Percentiles rank a stretch among this genome's conserved stretches.
phyloP scores from a whole-genome alignment of 1,139 yeast genomes.

The Hemisphaericaspora xylofermentans region DNA sequence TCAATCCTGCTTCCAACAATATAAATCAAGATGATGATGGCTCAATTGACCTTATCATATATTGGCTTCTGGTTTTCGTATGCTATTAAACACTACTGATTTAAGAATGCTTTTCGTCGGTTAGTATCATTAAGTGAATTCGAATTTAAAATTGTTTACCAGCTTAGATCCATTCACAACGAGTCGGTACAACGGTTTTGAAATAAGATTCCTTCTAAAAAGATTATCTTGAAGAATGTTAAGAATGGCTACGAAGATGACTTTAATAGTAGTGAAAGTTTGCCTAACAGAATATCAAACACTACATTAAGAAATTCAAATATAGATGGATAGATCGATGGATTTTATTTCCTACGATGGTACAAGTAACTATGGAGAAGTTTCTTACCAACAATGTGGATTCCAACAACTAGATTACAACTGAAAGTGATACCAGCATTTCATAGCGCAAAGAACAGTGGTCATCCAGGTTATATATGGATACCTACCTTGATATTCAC shows the following conservation, averaged over 20 bases:
- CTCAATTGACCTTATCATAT: no score
- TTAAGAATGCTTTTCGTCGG: slow-evolving; percentile 4
- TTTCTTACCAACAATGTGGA: background rate
- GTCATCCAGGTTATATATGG: background rate
- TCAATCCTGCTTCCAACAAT: no score
- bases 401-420: background rate
- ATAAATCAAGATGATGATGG: no score
- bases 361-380: background rate
- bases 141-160: slow-evolving; percentile 1
- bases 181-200: background rate
- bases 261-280: background rate
- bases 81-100: no score
- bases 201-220: background rate
- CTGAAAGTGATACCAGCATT: background rate
- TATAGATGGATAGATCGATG: no score
- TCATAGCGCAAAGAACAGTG: background rate
- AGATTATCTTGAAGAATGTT: slow-evolving; percentile 1
- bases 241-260: slow-evolving; percentile 1
- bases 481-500: background rate
- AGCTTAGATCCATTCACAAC: slow-evolving; percentile 2
- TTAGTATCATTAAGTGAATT: slow-evolving; percentile 2
- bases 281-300: background rate
- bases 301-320: background rate
- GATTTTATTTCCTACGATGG: background rate
- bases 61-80: no score